Evolutionary conservation across 495 filamentous ascomycete genomes (phyloP), one percentile per base, ranked within the genome.

Genomic region (Trichoderma reesei): DNA sequence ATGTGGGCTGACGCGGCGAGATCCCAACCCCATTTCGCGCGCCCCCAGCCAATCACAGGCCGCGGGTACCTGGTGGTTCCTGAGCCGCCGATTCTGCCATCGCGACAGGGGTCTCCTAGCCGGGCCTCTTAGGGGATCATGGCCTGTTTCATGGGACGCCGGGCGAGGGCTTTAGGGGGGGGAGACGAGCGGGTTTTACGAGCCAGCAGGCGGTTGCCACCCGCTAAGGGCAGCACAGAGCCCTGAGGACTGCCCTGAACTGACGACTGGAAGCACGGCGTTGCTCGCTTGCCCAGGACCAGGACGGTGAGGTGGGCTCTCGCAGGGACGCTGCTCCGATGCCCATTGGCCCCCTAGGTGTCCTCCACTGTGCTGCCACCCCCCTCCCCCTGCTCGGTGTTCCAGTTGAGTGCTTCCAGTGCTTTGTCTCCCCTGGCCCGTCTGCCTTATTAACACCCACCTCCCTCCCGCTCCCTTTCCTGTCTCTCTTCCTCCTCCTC

Each of bases 221-320:
- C 38, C 38, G 11, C 38, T 39, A 39, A 39, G 38, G 38, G 11
- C 26, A 26, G 26, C 26, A 26, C 26, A 26, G 26, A 26, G 26
- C 26, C 26, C 26, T 26, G 26, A 26, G 26, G 26, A 26, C 26
- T 26, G 26, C 26, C 26, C 26, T 26, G 26, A 26, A 0, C 26
- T 83, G 14, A 76, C 78, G 38, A 6, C 38, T 11, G 6, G 38
- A 39, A 39, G 38, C 38, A 39, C 38, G 38, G 38, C 26, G 26
- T 26, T 26, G 26, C 11, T 3, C 85, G 86, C 51, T 87, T 84
- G 65, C 26, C 26, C 26, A 26, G 26, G 26, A 26, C 26, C 68
- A 82, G 64, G 85, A 88, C 64, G 86, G 84, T 7, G 87, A 88
- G 86, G 67, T 75, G 60, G 76, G 76, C 48, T 82, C 80, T 66